Evolutionary conservation across 768 basidiomycete genomes (phyloP).

Genomic region (Russula compacta): DNA sequence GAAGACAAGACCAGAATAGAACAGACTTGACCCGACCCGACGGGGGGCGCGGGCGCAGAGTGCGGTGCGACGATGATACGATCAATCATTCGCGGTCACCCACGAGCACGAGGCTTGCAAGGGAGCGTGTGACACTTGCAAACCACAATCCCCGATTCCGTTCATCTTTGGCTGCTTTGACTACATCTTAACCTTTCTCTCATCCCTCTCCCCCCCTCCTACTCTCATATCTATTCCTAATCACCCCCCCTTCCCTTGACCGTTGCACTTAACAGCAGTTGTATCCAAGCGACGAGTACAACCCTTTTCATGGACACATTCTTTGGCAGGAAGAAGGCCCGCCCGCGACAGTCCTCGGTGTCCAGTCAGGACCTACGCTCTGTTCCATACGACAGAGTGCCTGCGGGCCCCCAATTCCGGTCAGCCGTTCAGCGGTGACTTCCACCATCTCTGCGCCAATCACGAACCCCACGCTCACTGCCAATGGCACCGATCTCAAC

Average conservation of each 20-base stretch:
- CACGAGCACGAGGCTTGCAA: too few species aligned
- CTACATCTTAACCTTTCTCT: neutral
- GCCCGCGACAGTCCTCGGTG: conserved; percentile 53
- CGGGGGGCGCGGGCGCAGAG: too few species aligned
- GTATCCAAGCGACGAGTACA: neutral
- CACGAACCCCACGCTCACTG: conserved; percentile 71
- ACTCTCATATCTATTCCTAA: neutral
- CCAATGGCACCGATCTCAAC: conserved; percentile 65
- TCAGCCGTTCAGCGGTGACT: conserved; percentile 26
- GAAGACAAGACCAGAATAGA: neutral
- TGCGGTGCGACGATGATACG: too few species aligned
- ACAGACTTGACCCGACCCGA: too few species aligned
- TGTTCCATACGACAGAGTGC: conserved; percentile 64
- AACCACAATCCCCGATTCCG: too few species aligned
- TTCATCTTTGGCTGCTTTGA: too few species aligned
- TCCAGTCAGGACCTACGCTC: conserved; percentile 55
- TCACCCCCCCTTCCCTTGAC: neutral
- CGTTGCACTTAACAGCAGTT: neutral
- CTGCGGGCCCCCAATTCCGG: conserved; percentile 49
- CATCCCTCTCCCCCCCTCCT: neutral
- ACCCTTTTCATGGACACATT: conserved; percentile 46
- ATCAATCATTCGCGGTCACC: too few species aligned
- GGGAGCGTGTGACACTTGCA: too few species aligned
- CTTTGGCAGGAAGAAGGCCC: conserved; percentile 50
- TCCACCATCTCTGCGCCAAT: conserved; percentile 67